A percentile compares a stretch with the other conserved stretches of the same genome.
Conservation (phyloP, 73 alveolate species). For the Paramecium tetraurelia region DNA sequence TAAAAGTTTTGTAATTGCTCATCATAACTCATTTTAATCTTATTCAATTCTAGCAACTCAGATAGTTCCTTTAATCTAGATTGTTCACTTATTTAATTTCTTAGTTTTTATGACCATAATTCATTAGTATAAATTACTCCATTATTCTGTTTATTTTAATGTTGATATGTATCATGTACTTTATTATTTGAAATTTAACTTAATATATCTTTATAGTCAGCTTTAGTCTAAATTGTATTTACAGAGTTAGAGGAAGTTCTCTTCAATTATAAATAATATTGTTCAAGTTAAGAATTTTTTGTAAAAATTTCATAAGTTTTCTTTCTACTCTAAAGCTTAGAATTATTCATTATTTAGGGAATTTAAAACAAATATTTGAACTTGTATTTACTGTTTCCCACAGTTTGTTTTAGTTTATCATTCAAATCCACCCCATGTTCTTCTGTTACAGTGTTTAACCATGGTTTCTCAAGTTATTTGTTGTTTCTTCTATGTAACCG, state of each 20-base stretch:
- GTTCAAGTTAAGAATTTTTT: neutral
- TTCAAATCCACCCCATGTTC: neutral
- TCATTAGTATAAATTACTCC: neutral
- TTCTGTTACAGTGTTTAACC: neutral
- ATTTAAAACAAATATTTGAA: neutral
- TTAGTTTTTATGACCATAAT: neutral
- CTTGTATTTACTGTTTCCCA: neutral
- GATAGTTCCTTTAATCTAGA: neutral
- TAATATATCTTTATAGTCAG: neutral
- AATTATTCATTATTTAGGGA: neutral
- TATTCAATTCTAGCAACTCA: neutral
- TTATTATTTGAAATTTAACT: neutral
- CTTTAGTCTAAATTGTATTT: neutral
- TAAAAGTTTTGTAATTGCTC: neutral
- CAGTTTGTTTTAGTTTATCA: neutral
- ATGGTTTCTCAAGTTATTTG: neutral
- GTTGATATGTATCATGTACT: neutral
- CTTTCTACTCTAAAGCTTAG: neutral
- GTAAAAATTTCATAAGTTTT: neutral
- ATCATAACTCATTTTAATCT: slow-evolving; percentile 1
- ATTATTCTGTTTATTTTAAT: neutral
- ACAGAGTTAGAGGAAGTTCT: neutral
- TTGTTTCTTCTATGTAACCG: neutral
- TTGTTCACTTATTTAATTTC: neutral
- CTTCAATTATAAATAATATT: neutral